Evolutionary conservation across 352 stramenopile species (phyloP), one percentile per base, ranked within the genome.

Genomic region (Phytophthora sojae): DNA sequence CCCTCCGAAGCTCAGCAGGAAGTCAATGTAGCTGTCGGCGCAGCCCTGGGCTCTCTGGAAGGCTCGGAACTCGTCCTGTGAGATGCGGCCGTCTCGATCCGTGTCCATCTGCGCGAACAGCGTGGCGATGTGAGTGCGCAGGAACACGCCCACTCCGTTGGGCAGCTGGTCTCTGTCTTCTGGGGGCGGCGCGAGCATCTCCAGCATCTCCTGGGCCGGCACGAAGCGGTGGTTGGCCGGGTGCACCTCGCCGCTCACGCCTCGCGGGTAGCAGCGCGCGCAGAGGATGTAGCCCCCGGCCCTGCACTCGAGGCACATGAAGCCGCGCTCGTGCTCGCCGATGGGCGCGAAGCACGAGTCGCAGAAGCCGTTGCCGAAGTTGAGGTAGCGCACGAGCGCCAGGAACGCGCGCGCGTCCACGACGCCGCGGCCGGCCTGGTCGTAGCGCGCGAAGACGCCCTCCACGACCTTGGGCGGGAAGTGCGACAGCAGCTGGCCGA

Each of bases 281-380:
- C 73, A 80, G 37, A 80, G 73, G 42, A 80, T 80, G 42, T 78
- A 80, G 6, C 73, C 73, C 29, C 68, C 59, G 21, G 73, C 73
- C 37, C 69, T 57, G 68, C 73, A 80, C 23, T 80, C 73, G 29
- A 80, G 44, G 50, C 73, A 80, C 73, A 76, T 76, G 71, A 79
- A 79, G 39, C 73, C 71, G 57, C 74, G 73, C 50, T 83, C 65
- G 39, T 73, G 58, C 42, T 79, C 76, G 35, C 74, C 72, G 59
- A 83, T 79, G 14, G 77, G 77, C 2, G 70, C 62, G 44, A 74
- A 73, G 62, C 77, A 84, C 51, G 67, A 58, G 71, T 84, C 77
- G 26, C 77, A 84, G 64, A 81, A 84, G 69, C 77, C 71, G 29
- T 74, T 77, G 42, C 73, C 71, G 21, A 84, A 84, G 61, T 84